Evolutionary conservation across 495 filamentous ascomycete species (phyloP).

Genomic region (Xylaria telfairii): DNA sequence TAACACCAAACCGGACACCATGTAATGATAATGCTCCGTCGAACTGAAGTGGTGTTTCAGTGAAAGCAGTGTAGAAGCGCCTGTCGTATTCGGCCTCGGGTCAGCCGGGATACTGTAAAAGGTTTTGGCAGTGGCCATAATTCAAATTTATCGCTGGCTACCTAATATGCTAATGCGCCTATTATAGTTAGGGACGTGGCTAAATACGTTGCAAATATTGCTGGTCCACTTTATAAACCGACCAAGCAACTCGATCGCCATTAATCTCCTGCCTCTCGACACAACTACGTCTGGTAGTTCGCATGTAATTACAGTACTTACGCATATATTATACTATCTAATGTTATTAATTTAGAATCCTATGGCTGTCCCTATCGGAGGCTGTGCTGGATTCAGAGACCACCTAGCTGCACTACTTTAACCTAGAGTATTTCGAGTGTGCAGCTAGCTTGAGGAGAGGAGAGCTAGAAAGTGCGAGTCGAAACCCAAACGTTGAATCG

Average conservation of each 20-base stretch:
- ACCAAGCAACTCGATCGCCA: too few relatives aligned
- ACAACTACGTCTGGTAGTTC: too few relatives aligned
- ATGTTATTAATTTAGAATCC: not conserved
- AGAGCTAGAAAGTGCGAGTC: not conserved
- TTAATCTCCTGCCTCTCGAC: too few relatives aligned
- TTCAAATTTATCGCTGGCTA: not conserved
- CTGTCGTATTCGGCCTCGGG: not conserved
- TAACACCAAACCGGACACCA: not conserved
- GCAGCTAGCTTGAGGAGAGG: not conserved
- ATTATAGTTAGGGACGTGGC: not conserved
- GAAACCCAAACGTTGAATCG: not conserved
- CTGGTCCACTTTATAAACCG: not conserved
- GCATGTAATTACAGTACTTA: too few relatives aligned
- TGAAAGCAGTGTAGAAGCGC: not conserved
- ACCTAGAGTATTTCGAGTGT: not conserved
- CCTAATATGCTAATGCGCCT: too few relatives aligned
- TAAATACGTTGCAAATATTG: not conserved
- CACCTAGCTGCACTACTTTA: not conserved
- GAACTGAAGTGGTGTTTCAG: not conserved
- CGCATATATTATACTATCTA: too few relatives aligned
- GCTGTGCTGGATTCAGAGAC: not conserved
- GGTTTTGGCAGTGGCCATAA: not conserved
- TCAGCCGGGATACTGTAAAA: slow-evolving; percentile 6
- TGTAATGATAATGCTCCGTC: not conserved
- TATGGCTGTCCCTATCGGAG: not conserved